Conservation (phyloP, 2,329 filamentous ascomycete genomes). For the Teratosphaeria pseudoeucalypti region DNA sequence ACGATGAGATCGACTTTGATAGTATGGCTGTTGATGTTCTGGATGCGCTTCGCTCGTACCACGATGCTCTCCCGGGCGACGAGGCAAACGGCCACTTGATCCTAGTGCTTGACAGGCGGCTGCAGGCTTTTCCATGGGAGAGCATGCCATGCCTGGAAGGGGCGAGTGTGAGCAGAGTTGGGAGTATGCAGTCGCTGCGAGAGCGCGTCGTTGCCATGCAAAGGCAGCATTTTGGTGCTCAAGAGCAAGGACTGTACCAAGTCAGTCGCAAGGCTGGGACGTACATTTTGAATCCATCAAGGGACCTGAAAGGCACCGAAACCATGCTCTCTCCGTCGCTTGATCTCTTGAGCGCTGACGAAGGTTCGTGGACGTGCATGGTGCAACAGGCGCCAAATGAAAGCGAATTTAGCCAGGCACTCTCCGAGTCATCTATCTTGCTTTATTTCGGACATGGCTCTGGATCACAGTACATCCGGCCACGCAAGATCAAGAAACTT, state of each 20-base stretch:
- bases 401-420: slow-evolving; percentile 58
- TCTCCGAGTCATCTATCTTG: slow-evolving; percentile 60
- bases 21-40: slow-evolving; percentile 77
- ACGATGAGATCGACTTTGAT: slow-evolving; percentile 96
- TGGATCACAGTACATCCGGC: slow-evolving; percentile 86
- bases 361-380: slow-evolving; percentile 54
- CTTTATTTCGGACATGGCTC: slow-evolving; percentile 96
- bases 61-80: slow-evolving; percentile 30
- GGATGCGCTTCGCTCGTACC: slow-evolving; percentile 73
- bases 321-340: slow-evolving; percentile 61
- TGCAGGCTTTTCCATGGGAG: slow-evolving; percentile 94
- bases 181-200: slow-evolving; percentile 72
- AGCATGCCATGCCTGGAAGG: slow-evolving; percentile 76
- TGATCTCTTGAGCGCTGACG: slow-evolving; percentile 25
- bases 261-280: slow-evolving; percentile 48
- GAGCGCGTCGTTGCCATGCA: slow-evolving; percentile 57
- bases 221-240: background rate
- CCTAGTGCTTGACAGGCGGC: slow-evolving; percentile 77
- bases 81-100: slow-evolving; percentile 59
- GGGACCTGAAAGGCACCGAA: slow-evolving; percentile 73
- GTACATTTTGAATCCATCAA: slow-evolving; percentile 83
- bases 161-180: slow-evolving; percentile 73
- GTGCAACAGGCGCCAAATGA: slow-evolving; percentile 62
- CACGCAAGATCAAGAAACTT: slow-evolving; percentile 69
- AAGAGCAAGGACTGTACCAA: slow-evolving; percentile 26